Percentiles rank a stretch among this genome's conserved stretches.
These are phyloP conservation scores for Kwoniella bestiolae DNA, from an alignment of 768 basidiomycete genomes.

Conservation along the genomic window DNA sequence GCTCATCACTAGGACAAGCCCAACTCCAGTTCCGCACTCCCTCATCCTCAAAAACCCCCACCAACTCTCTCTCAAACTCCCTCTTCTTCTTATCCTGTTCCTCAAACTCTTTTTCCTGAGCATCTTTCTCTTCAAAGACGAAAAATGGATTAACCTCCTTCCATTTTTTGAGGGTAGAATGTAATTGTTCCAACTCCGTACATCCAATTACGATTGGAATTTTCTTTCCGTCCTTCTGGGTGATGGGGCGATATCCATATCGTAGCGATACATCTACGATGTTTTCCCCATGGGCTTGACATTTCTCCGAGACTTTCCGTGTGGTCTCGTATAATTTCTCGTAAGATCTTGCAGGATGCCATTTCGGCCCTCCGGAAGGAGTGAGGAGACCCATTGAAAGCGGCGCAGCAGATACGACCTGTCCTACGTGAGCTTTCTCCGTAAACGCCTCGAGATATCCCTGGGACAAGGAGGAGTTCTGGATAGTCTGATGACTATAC, in stretches of 20 bases:
- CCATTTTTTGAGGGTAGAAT: slow-evolving; percentile 35
- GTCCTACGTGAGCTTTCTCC: slow-evolving; percentile 32
- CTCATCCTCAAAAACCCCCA: slow-evolving; percentile 31
- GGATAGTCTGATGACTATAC: slow-evolving; percentile 56
- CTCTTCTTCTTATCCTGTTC: slow-evolving; percentile 20
- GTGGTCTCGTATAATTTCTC: slow-evolving; percentile 22
- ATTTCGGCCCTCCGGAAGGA: slow-evolving; percentile 43
- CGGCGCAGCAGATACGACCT: slow-evolving; percentile 55
- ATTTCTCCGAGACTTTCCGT: slow-evolving; percentile 30
- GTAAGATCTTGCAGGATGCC: slow-evolving; percentile 51
- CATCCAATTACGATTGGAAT: slow-evolving; percentile 55
- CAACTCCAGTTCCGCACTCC: slow-evolving; percentile 50
- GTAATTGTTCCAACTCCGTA: slow-evolving; percentile 51
- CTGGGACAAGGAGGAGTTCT: slow-evolving; percentile 40
- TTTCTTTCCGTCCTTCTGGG: slow-evolving; percentile 20
- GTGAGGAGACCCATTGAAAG: slow-evolving; percentile 56
- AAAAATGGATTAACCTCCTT: not conserved
- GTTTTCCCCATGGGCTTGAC: slow-evolving; percentile 24
- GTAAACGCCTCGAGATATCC: slow-evolving; percentile 45
- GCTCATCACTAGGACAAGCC: slow-evolving; percentile 36
- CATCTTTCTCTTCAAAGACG: slow-evolving; percentile 3
- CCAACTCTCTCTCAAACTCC: slow-evolving; percentile 27
- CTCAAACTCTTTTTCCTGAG: not conserved
- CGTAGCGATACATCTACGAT: slow-evolving; percentile 52
- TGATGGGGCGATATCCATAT: slow-evolving; percentile 48